A percentile compares a stretch with the other conserved stretches of the same genome.
These are phyloP conservation scores for Coniophora puteana DNA, from an alignment of 1,284 basidiomycete species.

Conservation along the genomic window DNA sequence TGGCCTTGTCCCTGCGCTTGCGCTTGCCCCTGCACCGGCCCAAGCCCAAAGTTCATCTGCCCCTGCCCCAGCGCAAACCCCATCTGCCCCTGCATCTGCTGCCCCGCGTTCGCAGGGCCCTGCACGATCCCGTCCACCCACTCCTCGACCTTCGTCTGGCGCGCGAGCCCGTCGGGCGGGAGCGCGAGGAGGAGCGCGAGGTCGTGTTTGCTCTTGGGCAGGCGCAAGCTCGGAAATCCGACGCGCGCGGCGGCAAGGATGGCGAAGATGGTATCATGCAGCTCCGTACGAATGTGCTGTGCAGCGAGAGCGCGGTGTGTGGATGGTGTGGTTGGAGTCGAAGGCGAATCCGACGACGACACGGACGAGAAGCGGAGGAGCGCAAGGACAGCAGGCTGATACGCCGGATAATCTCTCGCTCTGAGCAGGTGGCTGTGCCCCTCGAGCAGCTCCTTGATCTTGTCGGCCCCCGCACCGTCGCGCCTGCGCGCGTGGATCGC, in stretches of 20 bases:
- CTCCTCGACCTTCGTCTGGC: slow-evolving; percentile 42
- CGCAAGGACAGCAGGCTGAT: slow-evolving; percentile 42
- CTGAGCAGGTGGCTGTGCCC: slow-evolving; percentile 51
- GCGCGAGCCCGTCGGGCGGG: slow-evolving; percentile 28
- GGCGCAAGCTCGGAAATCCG: slow-evolving; percentile 46
- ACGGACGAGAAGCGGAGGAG: slow-evolving; percentile 28
- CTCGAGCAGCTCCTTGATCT: slow-evolving; percentile 39
- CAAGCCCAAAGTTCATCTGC: too few species aligned
- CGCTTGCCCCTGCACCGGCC: too few species aligned
- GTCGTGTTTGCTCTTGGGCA: slow-evolving; percentile 33
- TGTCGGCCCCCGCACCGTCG: too few species aligned
- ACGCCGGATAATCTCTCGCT: slow-evolving; percentile 42
- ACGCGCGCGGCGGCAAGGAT: slow-evolving; percentile 38
- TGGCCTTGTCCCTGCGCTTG: too few species aligned
- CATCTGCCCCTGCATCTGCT: too few species aligned
- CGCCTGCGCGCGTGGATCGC: slow-evolving; percentile 38
- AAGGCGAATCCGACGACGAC: too few species aligned
- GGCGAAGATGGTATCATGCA: slow-evolving; percentile 39
- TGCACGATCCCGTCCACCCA: slow-evolving; percentile 53
- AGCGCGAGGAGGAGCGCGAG: slow-evolving; percentile 44
- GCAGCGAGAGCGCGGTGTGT: slow-evolving; percentile 34
- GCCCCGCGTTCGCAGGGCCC: slow-evolving; percentile 31
- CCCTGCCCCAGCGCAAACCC: too few species aligned
- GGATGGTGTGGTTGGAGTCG: too few species aligned
- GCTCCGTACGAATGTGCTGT: slow-evolving; percentile 46